Conservation (phyloP, 2,329 filamentous ascomycete species). For the Pyrenophora graminea region DNA sequence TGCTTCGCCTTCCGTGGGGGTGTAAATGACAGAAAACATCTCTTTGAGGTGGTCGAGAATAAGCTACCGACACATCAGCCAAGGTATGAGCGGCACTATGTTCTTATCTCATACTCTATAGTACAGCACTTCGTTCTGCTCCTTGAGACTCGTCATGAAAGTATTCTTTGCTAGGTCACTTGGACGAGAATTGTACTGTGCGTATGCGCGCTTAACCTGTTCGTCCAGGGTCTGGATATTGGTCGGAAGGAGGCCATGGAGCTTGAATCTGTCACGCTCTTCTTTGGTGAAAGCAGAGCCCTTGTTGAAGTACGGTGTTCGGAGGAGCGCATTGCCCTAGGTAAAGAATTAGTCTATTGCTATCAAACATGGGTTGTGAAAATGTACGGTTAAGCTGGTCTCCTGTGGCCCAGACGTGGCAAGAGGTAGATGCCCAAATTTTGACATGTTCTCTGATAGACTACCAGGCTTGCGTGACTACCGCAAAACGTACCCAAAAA, state of each 20-base stretch:
- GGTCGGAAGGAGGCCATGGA: constrained; percentile 73
- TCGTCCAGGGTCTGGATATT: constrained; percentile 75
- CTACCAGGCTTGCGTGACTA: too few relatives aligned
- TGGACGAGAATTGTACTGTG: constrained; percentile 69
- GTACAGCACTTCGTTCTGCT: constrained; percentile 84
- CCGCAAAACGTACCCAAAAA: too few relatives aligned
- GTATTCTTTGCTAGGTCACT: constrained; percentile 81
- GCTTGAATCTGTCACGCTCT: constrained; percentile 70
- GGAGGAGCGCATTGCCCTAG: constrained; percentile 58
- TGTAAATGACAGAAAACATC: constrained; percentile 91
- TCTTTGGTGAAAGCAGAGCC: constrained; percentile 74
- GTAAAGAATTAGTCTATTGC: background rate
- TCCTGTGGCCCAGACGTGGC: constrained; percentile 50
- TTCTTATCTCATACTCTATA: constrained; percentile 61
- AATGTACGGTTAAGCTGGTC: constrained; percentile 45
- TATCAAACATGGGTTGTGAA: background rate
- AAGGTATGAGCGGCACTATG: background rate
- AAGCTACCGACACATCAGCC: constrained; percentile 54
- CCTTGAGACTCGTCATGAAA: constrained; percentile 81
- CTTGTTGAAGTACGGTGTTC: constrained; percentile 76
- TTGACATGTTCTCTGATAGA: constrained; percentile 20
- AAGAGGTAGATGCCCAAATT: constrained; percentile 46
- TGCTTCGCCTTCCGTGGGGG: constrained; percentile 85
- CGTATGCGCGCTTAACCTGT: constrained; percentile 76
- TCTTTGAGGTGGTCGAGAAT: constrained; percentile 78